Evolutionary conservation across 2,329 filamentous ascomycete species (phyloP), one percentile per base, ranked within the genome.

Genomic region (Sclerotinia glacialis): DNA sequence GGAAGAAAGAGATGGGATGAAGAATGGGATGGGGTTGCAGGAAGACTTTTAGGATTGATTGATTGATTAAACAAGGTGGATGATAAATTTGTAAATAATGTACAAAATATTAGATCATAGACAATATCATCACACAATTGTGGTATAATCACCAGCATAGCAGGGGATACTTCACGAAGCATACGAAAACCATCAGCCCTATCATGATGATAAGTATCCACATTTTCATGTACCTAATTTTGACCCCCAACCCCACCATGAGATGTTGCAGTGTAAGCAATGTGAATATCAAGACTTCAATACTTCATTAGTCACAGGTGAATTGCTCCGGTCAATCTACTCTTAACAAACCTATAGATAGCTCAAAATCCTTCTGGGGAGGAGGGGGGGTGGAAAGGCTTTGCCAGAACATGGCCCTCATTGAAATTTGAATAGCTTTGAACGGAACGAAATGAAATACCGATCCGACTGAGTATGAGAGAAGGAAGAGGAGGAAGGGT

Each of bases 21-120:
- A 71, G 93, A 97, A 76, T 99, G 95, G 95, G 87, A 96, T 80
- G 83, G 85, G 12, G 88, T 96, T 54, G 90, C 93, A 9, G 92
- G 89, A 14, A 85, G 83, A 56, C 78, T 96, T 5, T 83, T 97
- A 64, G 87, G 83, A 21, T 40, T 66, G 42, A 37, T 50, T 47
- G 58, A 63, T 52, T 31, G 18, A 37, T 14, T n/a, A 21, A 28
- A 53, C 18, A 12, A 5, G 2, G 21, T 54, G 18, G 5, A 23
- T 16, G 40, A 28, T 50, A 16, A 6, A 58, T 23, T 28, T 58
- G 23, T 44, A 58, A 26, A 58, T 58, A 44, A 28, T 44, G 40
- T 44, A 44, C 21, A 23, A 12, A n/a, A 23, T 11, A 34, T n/a
- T 31, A 28, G 28, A 47, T 3, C 1, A 59, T 23, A 59, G 44